These are phyloP conservation scores for Lagenaria siceraria DNA, from an alignment of 306 rosid species.

Conservation along the genomic window DNA sequence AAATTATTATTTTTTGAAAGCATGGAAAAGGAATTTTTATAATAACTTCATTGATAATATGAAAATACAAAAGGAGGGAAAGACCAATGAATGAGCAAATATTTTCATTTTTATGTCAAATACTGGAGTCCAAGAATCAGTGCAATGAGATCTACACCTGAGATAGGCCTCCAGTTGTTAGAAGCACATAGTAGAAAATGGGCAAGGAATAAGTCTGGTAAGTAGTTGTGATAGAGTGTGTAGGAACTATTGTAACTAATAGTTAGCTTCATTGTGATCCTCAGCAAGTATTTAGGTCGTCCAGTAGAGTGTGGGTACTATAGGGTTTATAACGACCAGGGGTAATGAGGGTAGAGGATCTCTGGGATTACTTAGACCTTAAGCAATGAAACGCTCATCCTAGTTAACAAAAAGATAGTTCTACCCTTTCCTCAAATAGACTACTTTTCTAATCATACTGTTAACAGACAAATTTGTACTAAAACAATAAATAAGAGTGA, in stretches of 20 bases:
- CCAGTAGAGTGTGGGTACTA: not conserved
- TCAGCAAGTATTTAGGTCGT: not conserved
- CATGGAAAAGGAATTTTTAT: not conserved
- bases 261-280: not conserved
- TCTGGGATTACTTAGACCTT: not conserved
- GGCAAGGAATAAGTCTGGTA: not conserved
- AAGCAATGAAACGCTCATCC: not conserved
- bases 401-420: not conserved
- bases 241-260: not conserved
- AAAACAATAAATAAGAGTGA: not conserved
- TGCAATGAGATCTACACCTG: not conserved
- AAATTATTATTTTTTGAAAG: not conserved
- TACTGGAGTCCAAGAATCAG: not conserved
- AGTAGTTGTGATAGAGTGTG: not conserved
- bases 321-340: not conserved
- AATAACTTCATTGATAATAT: not conserved
- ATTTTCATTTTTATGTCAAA: too few species aligned
- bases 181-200: not conserved
- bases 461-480: not conserved
- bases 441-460: not conserved
- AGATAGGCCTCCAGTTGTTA: not conserved
- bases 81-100: too few species aligned
- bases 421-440: not conserved
- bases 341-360: not conserved
- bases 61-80: not conserved